Evolutionary conservation across 305 asterid species (phyloP), one percentile per base, ranked within the genome.

Genomic region (Solanum hybrid): DNA sequence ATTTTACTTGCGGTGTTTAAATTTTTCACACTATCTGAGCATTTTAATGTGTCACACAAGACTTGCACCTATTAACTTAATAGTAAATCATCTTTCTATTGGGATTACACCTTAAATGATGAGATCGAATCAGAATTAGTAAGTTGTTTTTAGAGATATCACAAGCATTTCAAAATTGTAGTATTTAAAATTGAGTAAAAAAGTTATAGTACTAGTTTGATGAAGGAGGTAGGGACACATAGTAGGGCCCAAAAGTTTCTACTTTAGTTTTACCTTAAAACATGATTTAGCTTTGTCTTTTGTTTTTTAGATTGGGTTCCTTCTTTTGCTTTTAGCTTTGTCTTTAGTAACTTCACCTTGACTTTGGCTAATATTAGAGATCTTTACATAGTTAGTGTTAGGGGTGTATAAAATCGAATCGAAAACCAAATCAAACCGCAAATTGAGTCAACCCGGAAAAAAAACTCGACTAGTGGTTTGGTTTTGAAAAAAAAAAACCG

Each of bases 231-330:
- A 69, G 76, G 87, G 87, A 3, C 72, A 51, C 2, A 84, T 84
- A 31, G 29, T 84, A 17, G 87, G 87, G 29, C 42, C 87, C 42
- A 3, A 84, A 84, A 51, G 69, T 51, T 51, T 45, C 31, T 37
- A 31, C 78, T 88, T 88, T 88, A 56, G 31, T 88, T 88, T 26
- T 45, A 84, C 87, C 75, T 84, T 45, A 84, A 31, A 84, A 51
- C 87, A 56, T 15, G 60, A 76, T 88, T 37, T 76, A 88, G 78
- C 38, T 45, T 40, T 88, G 78, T 66, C 85, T 88, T 88, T 24
- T n/a, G 9, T 9, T 78, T 22, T 87, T 14, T 40, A 17, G 76
- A 56, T 73, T 40, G 60, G 71, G 32, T 87, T 87, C 42, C 19
- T 45, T 51, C 87, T 84, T 84, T 84, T 45, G 72, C 87, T 45